Evolutionary conservation across 2,329 filamentous ascomycete species (phyloP).

Genomic region (Colletotrichum tabaci): DNA sequence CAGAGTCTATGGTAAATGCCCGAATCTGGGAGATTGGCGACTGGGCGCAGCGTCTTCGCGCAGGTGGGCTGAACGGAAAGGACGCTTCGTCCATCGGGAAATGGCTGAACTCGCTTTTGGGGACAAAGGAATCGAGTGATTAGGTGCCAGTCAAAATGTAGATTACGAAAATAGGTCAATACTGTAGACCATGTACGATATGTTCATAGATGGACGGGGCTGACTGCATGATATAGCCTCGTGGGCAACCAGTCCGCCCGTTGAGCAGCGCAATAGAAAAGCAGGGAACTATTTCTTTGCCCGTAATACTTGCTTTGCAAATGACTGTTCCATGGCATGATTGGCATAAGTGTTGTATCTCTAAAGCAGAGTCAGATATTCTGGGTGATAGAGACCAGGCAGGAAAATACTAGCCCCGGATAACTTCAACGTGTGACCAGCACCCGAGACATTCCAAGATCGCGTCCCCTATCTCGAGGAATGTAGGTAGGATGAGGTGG

Average conservation of each 20-base stretch:
- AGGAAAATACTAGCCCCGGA: no score
- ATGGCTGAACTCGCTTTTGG: conserved; percentile 38
- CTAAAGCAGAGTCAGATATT: no score
- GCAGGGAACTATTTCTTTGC: no score
- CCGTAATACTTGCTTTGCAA: no score
- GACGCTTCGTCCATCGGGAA: conserved; percentile 33
- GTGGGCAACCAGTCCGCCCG: neutral
- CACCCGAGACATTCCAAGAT: no score
- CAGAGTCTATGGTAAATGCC: conserved; percentile 21
- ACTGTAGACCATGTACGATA: conserved; percentile 7
- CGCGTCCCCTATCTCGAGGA: no score
- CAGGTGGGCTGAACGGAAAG: conserved; percentile 8
- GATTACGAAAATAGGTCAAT: neutral
- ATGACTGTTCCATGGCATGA: no score
- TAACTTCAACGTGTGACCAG: no score
- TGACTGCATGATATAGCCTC: neutral
- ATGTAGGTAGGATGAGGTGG: no score
- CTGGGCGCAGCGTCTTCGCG: conserved; percentile 32
- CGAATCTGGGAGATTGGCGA: conserved; percentile 41
- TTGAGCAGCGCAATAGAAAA: neutral
- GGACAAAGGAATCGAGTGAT: neutral
- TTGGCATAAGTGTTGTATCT: no score
- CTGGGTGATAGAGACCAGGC: no score
- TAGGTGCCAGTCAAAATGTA: neutral
- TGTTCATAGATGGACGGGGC: neutral